A percentile compares a stretch with the other conserved stretches of the same genome.
Evolutionary conservation across 768 basidiomycete species (phyloP).

Genomic region (Tulasnella sp.): DNA sequence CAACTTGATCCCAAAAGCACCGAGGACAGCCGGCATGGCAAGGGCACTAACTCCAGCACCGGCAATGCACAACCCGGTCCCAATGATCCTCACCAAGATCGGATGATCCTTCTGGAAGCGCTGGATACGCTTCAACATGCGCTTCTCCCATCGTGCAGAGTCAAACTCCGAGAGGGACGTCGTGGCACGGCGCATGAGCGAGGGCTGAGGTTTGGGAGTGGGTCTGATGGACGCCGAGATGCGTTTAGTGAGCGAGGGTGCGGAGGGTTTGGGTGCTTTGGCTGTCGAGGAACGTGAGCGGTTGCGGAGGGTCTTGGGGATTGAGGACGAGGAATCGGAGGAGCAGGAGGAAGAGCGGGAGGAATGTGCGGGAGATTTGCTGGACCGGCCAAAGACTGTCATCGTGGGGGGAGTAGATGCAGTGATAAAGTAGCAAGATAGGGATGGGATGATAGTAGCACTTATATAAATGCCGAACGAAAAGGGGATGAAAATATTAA

Average conservation of each 20-base stretch:
- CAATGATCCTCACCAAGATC: conserved; percentile 16
- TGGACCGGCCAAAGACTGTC: conserved; percentile 8
- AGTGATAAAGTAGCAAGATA: neutral
- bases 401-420: neutral
- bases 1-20: conserved; percentile 20
- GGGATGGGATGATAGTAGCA: neutral
- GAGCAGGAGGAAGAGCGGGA: neutral
- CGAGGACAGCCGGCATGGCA: conserved; percentile 16
- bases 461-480: neutral
- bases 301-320: neutral
- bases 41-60: conserved; percentile 20
- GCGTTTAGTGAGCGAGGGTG: conserved; percentile 18
- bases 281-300: conserved; percentile 8
- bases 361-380: neutral
- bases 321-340: neutral
- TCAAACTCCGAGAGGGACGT: neutral
- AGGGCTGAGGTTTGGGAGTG: conserved; percentile 20
- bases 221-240: conserved; percentile 22
- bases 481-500: neutral
- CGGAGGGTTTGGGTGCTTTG: conserved; percentile 17
- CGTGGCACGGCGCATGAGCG: conserved; percentile 22
- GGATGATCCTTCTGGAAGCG: conserved; percentile 26
- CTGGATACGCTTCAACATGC: conserved; percentile 21
- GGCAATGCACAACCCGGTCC: conserved; percentile 18
- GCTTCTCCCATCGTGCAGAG: conserved; percentile 25